Conservation (phyloP, 352 stramenopile species). For the Pythium dissimile region DNA sequence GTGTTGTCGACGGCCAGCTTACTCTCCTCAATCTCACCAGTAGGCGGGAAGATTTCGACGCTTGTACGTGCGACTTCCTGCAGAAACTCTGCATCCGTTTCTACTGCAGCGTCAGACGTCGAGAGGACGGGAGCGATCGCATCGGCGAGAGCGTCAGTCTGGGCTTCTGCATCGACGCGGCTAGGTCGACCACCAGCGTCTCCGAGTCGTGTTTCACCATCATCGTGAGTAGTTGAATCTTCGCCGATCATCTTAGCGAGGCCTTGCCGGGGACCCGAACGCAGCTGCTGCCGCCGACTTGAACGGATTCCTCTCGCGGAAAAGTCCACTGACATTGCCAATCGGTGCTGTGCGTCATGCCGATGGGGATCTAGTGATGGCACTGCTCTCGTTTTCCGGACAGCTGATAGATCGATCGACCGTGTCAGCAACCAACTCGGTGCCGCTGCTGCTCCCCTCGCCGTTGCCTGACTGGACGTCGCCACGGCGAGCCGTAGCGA, state of each 20-base stretch:
- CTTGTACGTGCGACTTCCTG: no score
- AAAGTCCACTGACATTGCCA: background rate
- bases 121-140: background rate
- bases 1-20: no score
- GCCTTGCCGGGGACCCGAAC: no score
- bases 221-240: no score
- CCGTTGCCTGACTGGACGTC: background rate
- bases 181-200: no score
- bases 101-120: no score
- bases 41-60: no score
- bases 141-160: background rate
- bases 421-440: background rate
- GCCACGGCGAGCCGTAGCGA: constrained; percentile 10
- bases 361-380: background rate
- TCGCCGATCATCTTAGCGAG: no score
- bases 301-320: background rate
- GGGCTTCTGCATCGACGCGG: constrained; percentile 2
- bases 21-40: no score
- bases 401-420: background rate
- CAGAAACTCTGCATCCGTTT: no score
- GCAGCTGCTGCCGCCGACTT: background rate
- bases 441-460: background rate
- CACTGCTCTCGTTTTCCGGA: background rate
- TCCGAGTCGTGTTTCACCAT: no score
- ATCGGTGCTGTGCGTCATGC: background rate